Percentiles rank a stretch among this genome's conserved stretches.
Evolutionary conservation across 768 basidiomycete genomes (phyloP).

Genomic region (Omphalotus guepiniiformis): DNA sequence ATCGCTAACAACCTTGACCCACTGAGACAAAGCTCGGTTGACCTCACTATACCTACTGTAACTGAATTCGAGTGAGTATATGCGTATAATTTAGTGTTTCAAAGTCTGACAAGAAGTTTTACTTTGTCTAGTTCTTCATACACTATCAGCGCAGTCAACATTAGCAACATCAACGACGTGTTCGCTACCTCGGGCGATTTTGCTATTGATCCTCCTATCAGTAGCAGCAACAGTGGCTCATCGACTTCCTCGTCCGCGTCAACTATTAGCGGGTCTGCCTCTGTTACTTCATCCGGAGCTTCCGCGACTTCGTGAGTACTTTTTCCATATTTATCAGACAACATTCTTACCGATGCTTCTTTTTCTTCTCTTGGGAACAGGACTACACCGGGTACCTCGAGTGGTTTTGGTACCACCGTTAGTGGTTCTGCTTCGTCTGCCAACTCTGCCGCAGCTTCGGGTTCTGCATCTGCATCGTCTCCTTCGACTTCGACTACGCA

Average conservation of each 20-base stretch:
- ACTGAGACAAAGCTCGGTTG: not conserved
- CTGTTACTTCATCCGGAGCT: not conserved
- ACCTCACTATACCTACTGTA: conserved; percentile 1
- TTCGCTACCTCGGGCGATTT: not conserved
- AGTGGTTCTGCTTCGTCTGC: conserved; percentile 1
- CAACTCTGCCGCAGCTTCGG: not conserved
- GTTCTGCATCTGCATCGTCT: no score
- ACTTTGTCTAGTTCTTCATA: not conserved
- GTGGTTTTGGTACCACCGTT: not conserved
- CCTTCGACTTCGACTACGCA: no score
- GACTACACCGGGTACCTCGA: not conserved
- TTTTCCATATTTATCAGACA: not conserved
- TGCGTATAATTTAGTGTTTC: no score
- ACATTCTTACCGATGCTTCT: not conserved
- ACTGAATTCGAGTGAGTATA: no score
- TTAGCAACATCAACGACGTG: not conserved
- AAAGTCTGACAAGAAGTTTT: no score
- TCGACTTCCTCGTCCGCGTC: not conserved
- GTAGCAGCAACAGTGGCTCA: not conserved
- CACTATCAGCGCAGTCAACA: conserved; percentile 1
- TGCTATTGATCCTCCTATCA: conserved; percentile 4
- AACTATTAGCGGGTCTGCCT: not conserved
- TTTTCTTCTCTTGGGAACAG: not conserved
- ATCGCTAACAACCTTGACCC: conserved; percentile 5
- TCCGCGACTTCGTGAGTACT: not conserved